Evolutionary conservation across 2,329 filamentous ascomycete species (phyloP).

Genomic region (Tolypocladium tundrense): DNA sequence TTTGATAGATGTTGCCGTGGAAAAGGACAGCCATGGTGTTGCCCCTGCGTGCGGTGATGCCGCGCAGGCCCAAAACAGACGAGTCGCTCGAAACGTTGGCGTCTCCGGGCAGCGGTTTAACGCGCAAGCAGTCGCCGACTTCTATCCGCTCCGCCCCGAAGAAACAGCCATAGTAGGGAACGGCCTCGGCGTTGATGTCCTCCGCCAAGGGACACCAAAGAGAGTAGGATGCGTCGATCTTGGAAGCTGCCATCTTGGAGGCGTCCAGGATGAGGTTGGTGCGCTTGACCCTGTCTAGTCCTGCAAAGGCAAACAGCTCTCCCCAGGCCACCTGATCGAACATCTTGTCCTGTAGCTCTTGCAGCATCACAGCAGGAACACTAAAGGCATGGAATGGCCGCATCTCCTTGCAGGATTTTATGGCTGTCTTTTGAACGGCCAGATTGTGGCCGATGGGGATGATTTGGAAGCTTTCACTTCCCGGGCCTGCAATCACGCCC

Average conservation of each 20-base stretch:
- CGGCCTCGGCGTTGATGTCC: conserved; percentile 19
- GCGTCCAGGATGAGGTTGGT: conserved; percentile 36
- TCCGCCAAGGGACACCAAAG: conserved; percentile 30
- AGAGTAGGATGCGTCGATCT: conserved; percentile 38
- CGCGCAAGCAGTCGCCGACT: conserved; percentile 36
- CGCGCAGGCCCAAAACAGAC: conserved; percentile 26
- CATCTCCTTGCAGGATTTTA: conserved; percentile 29
- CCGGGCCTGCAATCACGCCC: conserved; percentile 29
- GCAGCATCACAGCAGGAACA: conserved; percentile 31
- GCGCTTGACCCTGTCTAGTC: conserved; percentile 24
- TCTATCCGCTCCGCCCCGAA: conserved; percentile 40
- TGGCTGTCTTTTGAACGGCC: conserved; percentile 26
- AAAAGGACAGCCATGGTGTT: conserved; percentile 27
- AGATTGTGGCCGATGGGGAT: conserved; percentile 30
- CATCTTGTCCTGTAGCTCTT: conserved; percentile 26
- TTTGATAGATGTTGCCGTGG: conserved; percentile 28
- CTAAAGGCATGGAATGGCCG: conserved; percentile 42
- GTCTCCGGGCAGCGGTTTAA: conserved; percentile 29
- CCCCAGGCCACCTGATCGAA: conserved; percentile 35
- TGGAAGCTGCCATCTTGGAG: conserved; percentile 39
- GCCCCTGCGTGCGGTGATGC: conserved; percentile 27
- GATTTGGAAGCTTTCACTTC: conserved; percentile 22
- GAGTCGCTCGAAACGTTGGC: conserved; percentile 20
- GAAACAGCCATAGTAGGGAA: conserved; percentile 36
- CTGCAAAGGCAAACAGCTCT: conserved; percentile 19